Base-by-base conservation (phyloP, 1,284 basidiomycete genomes). In the Ceratorhiza oryzae-sativae region DNA sequence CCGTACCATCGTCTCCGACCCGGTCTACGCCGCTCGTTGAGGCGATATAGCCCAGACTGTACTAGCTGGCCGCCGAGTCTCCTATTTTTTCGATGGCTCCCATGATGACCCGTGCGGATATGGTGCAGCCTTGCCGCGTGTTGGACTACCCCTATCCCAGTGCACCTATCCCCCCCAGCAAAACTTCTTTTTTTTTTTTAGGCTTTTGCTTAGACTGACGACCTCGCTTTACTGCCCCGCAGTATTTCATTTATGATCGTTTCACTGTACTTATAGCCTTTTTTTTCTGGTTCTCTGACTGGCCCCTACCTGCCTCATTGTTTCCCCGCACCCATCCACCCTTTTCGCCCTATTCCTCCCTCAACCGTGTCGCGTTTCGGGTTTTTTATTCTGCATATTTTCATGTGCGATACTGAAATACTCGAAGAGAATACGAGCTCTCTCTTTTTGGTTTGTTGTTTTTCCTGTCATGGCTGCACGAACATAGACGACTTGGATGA, bases 1-100 rank as follows among this genome's bases (percentile, higher is more conserved):
- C 65, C 30, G 65, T 46, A 20, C 3, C 51, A 12, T 68, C 65
- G 8, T 56, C 65, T 5, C 65, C 65, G 18, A 68, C 51, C 4
- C 65, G 65, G 10, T 41, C 20, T 1, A 27, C 20, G 3, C 62
- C 62, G 15, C 49, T 65, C 27, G 53, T 34, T 8, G 53, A 56
- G 1, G 30, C 53, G 18, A 32, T 56, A 56, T 56, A 36, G 32
- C 13, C 49, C 27, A 13, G 27, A 25, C 6, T 32, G 27, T 27
- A 27, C 13, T 6, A 30, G 25, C 15, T 30, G 25, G 32, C 18
- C 12, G 30, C 18, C 13, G 53, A 3, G 15, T 18, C n/a, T 13
- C 4, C 9, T n/a, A 34, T 25, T 36, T 15, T 56, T 45, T 10
- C 42, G 6, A 45, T 39, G 36, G 36, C 36, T 39, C 13, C 8